These are phyloP conservation scores for Oryza glaberrima DNA, from an alignment of 176 grass and related monocot genomes.

Conservation along the genomic window DNA sequence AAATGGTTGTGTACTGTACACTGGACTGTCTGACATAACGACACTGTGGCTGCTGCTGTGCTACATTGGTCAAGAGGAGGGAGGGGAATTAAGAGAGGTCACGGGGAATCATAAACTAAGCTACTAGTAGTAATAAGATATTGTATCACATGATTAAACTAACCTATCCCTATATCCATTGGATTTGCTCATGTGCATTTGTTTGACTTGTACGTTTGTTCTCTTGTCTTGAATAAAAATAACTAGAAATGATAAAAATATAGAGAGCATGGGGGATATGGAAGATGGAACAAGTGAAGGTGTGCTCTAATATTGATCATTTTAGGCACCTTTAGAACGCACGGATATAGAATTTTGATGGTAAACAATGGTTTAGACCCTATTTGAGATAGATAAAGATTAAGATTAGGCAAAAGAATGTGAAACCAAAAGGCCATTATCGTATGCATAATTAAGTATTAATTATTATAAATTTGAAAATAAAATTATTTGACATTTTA, in stretches of 20 bases:
- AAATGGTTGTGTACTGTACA: neutral
- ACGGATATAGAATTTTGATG: too few relatives aligned
- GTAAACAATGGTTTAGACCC: too few relatives aligned
- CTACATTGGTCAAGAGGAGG: conserved; percentile 9
- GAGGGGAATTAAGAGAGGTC: neutral
- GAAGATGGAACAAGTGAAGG: too few relatives aligned
- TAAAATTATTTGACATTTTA: too few relatives aligned
- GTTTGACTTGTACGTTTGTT: neutral
- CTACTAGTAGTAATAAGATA: neutral
- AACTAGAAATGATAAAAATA: neutral
- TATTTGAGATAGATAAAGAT: too few relatives aligned
- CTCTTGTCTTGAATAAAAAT: neutral
- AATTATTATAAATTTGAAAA: too few relatives aligned
- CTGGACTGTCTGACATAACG: neutral
- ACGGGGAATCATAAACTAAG: conserved; percentile 16
- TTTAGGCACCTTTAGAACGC: too few relatives aligned
- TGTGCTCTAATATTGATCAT: too few relatives aligned
- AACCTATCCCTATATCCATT: neutral
- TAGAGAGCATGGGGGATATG: neutral
- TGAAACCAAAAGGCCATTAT: too few relatives aligned
- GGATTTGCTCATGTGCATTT: neutral
- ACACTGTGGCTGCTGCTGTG: neutral
- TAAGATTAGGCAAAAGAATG: too few relatives aligned
- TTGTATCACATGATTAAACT: neutral
- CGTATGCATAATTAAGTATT: too few relatives aligned